Conservation (phyloP, 441 rosid genomes). For the Pelargonium fulgidum region DNA sequence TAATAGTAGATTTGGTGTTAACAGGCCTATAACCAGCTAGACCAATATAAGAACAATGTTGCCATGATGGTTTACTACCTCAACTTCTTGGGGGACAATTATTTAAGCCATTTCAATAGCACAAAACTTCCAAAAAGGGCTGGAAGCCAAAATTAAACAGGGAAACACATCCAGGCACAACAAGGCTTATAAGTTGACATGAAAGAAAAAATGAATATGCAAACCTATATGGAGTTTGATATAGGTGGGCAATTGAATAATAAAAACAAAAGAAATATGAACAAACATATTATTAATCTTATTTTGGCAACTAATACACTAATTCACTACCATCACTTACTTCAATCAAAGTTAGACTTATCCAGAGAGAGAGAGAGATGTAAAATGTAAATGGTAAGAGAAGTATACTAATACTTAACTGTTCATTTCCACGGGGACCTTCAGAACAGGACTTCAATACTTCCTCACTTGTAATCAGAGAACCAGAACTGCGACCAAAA, state of each 20-base stretch:
- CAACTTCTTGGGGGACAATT: no score
- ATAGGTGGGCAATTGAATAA: background rate
- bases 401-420: constrained; percentile 40
- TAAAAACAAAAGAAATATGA: background rate
- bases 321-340: background rate
- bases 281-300: background rate
- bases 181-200: no score
- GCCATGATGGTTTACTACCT: no score
- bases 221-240: no score
- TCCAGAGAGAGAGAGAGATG: background rate
- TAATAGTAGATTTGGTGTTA: background rate
- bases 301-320: background rate
- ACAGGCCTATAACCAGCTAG: background rate
- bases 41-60: background rate
- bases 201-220: no score
- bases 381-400: background rate
- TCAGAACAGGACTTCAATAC: constrained; percentile 62
- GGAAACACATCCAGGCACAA: no score
- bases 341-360: background rate
- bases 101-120: no score
- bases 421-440: constrained; percentile 80
- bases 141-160: no score
- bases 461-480: constrained; percentile 65
- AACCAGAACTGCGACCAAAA: constrained; percentile 47
- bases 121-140: no score